Evolutionary conservation across 805 yeast genomes (phyloP).

Genomic region (Candida boidinii): DNA sequence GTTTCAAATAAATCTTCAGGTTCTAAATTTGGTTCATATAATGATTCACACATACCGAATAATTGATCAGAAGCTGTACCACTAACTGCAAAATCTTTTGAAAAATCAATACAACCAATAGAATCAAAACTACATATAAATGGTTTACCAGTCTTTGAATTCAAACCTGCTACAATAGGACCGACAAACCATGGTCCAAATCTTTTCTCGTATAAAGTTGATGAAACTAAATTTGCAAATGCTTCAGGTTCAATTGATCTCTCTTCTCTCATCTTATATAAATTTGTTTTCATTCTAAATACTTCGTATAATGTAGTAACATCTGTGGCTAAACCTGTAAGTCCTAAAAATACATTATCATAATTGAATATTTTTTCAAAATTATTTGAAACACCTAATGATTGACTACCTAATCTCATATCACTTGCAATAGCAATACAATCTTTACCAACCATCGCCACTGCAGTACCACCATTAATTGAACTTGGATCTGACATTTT

Average conservation of each 20-base stretch:
- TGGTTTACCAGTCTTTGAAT: constrained; percentile 75
- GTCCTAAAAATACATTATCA: constrained; percentile 81
- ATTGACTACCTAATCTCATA: constrained; percentile 87
- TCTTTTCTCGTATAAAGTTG: constrained; percentile 83
- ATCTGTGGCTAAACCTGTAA: constrained; percentile 94
- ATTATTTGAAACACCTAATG: constrained; percentile 83
- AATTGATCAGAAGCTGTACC: constrained; percentile 97
- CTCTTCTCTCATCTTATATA: constrained; percentile 88
- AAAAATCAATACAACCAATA: constrained; percentile 93
- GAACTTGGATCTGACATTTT: constrained; percentile 73
- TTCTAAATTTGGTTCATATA: constrained; percentile 88
- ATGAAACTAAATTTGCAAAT: constrained; percentile 85
- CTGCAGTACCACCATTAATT: constrained; percentile 85
- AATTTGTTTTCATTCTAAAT: constrained; percentile 76
- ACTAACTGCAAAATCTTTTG: constrained; percentile 87
- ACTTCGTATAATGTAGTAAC: constrained; percentile 77
- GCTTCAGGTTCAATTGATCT: constrained; percentile 88
- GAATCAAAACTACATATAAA: constrained; percentile 92
- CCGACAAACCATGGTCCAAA: constrained; percentile 96
- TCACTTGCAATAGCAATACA: constrained; percentile 98
- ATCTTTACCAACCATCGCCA: constrained; percentile 97
- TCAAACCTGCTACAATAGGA: constrained; percentile 92
- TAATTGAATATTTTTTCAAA: constrained; percentile 87
- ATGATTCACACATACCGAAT: constrained; percentile 96
- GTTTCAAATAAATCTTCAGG: constrained; percentile 96